Evolutionary conservation across 208 protist species (phyloP).

Genomic region (Leishmania arabica): DNA sequence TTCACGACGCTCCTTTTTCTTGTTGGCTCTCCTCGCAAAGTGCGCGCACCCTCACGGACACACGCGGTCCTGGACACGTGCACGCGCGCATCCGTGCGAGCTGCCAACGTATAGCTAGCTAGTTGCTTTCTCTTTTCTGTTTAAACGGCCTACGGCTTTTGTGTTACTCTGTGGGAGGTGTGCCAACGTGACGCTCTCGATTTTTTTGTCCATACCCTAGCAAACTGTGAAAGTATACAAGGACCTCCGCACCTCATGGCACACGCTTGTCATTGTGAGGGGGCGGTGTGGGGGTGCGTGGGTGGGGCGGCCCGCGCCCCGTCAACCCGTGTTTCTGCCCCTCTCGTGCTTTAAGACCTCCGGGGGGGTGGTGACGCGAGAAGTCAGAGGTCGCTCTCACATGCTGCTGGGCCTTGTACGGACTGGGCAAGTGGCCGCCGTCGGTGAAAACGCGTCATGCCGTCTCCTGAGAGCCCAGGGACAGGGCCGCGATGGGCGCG

Average conservation of each 20-base stretch:
- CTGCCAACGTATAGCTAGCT: not conserved
- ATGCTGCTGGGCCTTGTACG: not conserved
- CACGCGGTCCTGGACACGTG: not conserved
- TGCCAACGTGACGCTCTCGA: not conserved
- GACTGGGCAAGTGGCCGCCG: not conserved
- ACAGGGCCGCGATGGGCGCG: not conserved
- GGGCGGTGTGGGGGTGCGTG: not conserved
- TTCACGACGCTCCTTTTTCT: not conserved
- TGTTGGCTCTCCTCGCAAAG: not conserved
- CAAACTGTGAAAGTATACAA: not conserved
- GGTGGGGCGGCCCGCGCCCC: no score
- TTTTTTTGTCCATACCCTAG: not conserved
- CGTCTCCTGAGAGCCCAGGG: not conserved
- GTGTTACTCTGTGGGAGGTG: not conserved
- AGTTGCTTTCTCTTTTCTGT: not conserved
- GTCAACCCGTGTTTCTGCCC: not conserved
- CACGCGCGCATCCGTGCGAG: slow-evolving; percentile 8
- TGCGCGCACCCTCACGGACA: not conserved
- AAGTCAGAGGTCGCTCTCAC: not conserved
- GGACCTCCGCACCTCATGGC: not conserved
- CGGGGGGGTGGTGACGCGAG: not conserved
- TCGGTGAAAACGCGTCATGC: not conserved
- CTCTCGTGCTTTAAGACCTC: not conserved
- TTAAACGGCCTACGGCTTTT: not conserved
- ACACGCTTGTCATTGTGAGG: not conserved